Base-by-base conservation (phyloP, 352 stramenopile genomes). In the Globisporangium orthogonon region DNA sequence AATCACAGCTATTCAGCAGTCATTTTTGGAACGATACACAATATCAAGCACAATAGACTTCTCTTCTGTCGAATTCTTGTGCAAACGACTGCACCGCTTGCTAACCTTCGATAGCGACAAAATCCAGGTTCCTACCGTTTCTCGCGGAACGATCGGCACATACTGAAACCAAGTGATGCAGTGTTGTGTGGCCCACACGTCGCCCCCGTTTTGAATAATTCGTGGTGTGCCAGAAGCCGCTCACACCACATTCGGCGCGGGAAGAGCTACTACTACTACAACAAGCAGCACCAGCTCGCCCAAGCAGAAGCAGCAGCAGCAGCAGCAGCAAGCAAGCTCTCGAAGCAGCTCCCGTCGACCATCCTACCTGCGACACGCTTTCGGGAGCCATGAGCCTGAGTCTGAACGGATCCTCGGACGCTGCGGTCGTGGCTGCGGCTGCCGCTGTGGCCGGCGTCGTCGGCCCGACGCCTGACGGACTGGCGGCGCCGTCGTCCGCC, bases 191-290 rank as follows among this genome's bases (percentile, higher is more conserved):
- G 35, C 35, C 35, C 35, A 40, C 35, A 15, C 18, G 15, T 7
- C 7, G 17, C 43, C 23, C n/a, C 44, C n/a, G 28, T 15, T 49
- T 49, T 49, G n/a, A 49, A 49, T 30, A 17, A 17, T 43, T 49
- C 28, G 44, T 49, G 44, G 44, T 49, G 44, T 49, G 44, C 28
- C 44, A 49, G n/a, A 49, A 7, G n/a, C 44, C 44, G 31, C 30
- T 33, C 44, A 49, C 44, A 50, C 48, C 14, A 29, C 47, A 37
- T 39, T 54, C 7, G 10, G 44, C 23, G 23, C 0, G 7, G 17
- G 17, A 48, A 47, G 17, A 30, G n/a, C 23, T 11, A 11, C 6
- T 4, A 30, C 17, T 11, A 18, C n/a, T 3, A 48, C 18, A 48
- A 0, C 41, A n/a, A 47, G 14, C 23, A 23, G 23, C 23, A 23